A percentile compares a stretch with the other conserved stretches of the same genome.
Evolutionary conservation across 306 rosid genomes (phyloP).

Genomic region (Vicia villosa): DNA sequence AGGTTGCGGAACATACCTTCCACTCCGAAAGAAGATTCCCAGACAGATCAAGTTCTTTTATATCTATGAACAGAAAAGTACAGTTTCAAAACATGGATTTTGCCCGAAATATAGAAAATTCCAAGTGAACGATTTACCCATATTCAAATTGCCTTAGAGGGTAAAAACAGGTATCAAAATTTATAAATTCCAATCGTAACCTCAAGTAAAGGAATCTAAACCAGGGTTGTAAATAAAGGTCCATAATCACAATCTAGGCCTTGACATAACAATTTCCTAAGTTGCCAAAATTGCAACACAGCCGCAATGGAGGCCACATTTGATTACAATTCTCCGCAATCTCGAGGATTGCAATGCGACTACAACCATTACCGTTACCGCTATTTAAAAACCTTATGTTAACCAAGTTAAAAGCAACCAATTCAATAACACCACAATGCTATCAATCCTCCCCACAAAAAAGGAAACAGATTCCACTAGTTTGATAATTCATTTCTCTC

Average conservation of each 20-base stretch:
- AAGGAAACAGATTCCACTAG: background rate
- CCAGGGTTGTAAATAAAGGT: conserved; percentile 1
- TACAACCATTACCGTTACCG: no score
- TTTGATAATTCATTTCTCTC: conserved; percentile 30
- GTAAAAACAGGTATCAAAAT: conserved; percentile 23
- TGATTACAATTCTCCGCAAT: no score
- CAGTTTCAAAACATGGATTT: conserved; percentile 24
- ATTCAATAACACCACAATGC: conserved; percentile 12
- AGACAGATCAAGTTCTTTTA: conserved; percentile 83
- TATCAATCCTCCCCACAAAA: background rate
- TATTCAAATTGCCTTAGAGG: conserved; percentile 25
- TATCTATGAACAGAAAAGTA: conserved; percentile 52
- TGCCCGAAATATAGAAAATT: conserved; percentile 2
- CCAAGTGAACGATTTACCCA: conserved; percentile 2
- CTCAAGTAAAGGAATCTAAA: conserved; percentile 20
- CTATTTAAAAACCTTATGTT: background rate
- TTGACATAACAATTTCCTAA: background rate
- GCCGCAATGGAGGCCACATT: background rate
- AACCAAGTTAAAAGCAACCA: conserved; percentile 27
- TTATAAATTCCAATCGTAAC: conserved; percentile 3
- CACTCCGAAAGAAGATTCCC: conserved; percentile 89
- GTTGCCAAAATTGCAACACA: background rate
- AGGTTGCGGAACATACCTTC: conserved; percentile 61
- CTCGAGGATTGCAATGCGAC: no score
- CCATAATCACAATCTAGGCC: no score